Conservation (phyloP, 2,329 filamentous ascomycete genomes). For the Parasarocladium wereldwijsianum region DNA sequence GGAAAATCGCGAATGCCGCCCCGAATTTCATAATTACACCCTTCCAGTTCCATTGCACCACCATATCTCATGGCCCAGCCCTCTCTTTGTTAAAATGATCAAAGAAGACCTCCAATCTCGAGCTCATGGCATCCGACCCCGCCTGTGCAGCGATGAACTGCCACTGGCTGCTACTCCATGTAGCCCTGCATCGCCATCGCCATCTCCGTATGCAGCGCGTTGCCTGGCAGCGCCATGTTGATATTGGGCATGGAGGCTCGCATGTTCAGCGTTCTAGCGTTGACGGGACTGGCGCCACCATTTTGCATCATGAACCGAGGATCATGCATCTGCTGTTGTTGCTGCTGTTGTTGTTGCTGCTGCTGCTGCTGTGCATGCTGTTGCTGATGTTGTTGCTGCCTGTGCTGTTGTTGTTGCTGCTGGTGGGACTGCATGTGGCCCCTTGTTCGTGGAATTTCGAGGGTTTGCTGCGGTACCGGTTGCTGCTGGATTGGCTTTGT, state of each 20-base stretch:
- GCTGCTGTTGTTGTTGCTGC: slow-evolving; percentile 7
- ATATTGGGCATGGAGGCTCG: slow-evolving; percentile 31
- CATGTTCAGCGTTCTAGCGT: slow-evolving; percentile 21
- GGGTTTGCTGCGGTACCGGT: slow-evolving; percentile 20
- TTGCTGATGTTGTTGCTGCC: slow-evolving; percentile 11
- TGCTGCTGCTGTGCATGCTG: slow-evolving; percentile 12
- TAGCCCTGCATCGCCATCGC: slow-evolving; percentile 31
- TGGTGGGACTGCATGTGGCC: slow-evolving; percentile 18
- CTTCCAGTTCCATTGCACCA: too few species aligned
- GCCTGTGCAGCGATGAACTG: too few species aligned
- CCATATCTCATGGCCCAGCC: too few species aligned
- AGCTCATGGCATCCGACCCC: too few species aligned
- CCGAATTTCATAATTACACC: background rate
- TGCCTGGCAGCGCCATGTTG: slow-evolving; percentile 25
- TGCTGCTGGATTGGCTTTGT: slow-evolving; percentile 12
- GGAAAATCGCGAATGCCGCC: background rate
- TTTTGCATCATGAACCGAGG: slow-evolving; percentile 29
- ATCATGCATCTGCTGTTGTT: slow-evolving; percentile 14
- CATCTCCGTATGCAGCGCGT: slow-evolving; percentile 27
- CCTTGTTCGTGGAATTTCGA: slow-evolving; percentile 28
- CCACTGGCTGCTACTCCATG: slow-evolving; percentile 31
- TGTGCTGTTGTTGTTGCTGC: slow-evolving; percentile 8
- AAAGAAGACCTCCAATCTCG: too few species aligned
- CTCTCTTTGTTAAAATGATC: too few species aligned
- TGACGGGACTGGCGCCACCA: slow-evolving; percentile 19